Evolutionary conservation across 2,329 filamentous ascomycete genomes (phyloP).

Genomic region (Fusarium sp.): DNA sequence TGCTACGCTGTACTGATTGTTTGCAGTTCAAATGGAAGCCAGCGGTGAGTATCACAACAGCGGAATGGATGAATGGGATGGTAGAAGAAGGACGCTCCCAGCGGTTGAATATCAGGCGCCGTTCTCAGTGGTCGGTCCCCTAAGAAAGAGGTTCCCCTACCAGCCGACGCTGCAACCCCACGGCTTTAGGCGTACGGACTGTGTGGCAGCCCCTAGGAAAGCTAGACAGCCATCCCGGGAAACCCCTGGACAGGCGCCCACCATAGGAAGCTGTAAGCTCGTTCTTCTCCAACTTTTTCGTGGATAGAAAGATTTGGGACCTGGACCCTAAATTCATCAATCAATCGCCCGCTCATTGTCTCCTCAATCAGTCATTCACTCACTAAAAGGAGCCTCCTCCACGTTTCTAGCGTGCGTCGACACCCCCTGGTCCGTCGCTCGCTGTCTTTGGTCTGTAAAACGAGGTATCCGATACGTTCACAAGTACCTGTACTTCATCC

Average conservation of each 20-base stretch:
- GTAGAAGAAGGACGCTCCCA: slow-evolving; percentile 1
- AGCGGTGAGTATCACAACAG: slow-evolving; percentile 18
- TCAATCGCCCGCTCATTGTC: neutral
- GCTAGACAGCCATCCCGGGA: slow-evolving; percentile 26
- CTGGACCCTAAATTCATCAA: slow-evolving; percentile 30
- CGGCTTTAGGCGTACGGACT: slow-evolving; percentile 21
- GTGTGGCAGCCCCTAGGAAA: slow-evolving; percentile 30
- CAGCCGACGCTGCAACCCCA: slow-evolving; percentile 27
- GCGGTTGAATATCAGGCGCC: slow-evolving; percentile 21
- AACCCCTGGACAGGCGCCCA: slow-evolving; percentile 28
- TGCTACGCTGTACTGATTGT: neutral
- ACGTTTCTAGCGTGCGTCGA: slow-evolving; percentile 7
- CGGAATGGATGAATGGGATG: neutral
- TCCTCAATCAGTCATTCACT: neutral
- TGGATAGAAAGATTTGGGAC: slow-evolving; percentile 11
- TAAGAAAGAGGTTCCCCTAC: slow-evolving; percentile 28
- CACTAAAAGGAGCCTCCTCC: slow-evolving; percentile 13
- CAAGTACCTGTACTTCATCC: slow-evolving; percentile 23
- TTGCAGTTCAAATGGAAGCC: neutral
- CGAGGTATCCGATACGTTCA: slow-evolving; percentile 13
- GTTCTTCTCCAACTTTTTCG: slow-evolving; percentile 24
- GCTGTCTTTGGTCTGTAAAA: slow-evolving; percentile 5
- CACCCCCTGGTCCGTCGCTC: slow-evolving; percentile 11
- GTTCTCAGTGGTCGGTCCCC: slow-evolving; percentile 33
- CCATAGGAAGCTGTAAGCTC: slow-evolving; percentile 20